A percentile compares a stretch with the other conserved stretches of the same genome.
Conservation (phyloP, 2,329 filamentous ascomycete genomes). For the Diaporthe sp. region DNA sequence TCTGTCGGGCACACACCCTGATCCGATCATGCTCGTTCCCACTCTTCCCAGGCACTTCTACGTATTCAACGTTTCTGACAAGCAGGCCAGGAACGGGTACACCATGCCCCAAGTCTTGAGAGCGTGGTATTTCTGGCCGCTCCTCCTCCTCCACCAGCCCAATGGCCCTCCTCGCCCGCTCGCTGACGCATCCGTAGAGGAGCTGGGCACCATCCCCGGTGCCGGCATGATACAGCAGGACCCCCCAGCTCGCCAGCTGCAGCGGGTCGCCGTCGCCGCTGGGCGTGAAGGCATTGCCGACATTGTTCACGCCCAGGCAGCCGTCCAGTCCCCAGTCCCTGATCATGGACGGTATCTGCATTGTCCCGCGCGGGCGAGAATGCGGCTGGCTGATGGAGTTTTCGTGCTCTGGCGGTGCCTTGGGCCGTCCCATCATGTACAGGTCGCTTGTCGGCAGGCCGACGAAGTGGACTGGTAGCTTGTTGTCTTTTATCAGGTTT, state of each 20-base stretch:
- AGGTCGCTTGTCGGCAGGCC: constrained; percentile 79
- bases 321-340: constrained; percentile 68
- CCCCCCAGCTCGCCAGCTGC: constrained; percentile 71
- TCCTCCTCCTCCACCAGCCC: constrained; percentile 43
- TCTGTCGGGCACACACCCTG: constrained; percentile 45
- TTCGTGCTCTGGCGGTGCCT: neutral
- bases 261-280: constrained; percentile 77
- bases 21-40: neutral
- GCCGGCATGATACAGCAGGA: constrained; percentile 77
- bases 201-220: constrained; percentile 70
- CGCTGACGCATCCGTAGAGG: constrained; percentile 61
- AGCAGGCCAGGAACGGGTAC: constrained; percentile 46
- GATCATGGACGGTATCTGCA: constrained; percentile 73
- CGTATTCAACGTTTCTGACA: constrained; percentile 45
- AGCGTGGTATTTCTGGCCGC: too few relatives aligned
- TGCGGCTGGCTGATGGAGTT: constrained; percentile 32
- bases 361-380: constrained; percentile 67
- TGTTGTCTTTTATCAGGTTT: constrained; percentile 57
- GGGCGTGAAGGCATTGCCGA: constrained; percentile 82
- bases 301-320: constrained; percentile 77
- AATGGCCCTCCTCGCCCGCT: constrained; percentile 52
- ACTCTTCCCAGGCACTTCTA: constrained; percentile 43
- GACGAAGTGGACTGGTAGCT: constrained; percentile 74
- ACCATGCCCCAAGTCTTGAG: neutral
- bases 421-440: constrained; percentile 75